A percentile compares a stretch with the other conserved stretches of the same genome.
These are phyloP conservation scores for Amauroascus niger DNA, from an alignment of 2,329 filamentous ascomycete genomes.

Conservation along the genomic window DNA sequence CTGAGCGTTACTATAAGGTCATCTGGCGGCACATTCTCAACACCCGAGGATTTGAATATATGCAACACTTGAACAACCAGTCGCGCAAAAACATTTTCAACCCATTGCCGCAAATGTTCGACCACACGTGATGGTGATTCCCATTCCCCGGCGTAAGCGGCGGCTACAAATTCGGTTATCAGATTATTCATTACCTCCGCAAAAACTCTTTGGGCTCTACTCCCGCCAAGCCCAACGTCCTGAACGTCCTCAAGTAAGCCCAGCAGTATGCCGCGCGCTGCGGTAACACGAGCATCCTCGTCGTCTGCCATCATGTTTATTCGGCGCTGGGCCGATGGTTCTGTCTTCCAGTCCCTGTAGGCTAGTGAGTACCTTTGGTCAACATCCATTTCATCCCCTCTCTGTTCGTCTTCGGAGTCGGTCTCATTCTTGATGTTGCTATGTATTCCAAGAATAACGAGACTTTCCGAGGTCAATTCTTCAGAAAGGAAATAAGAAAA, in stretches of 20 bases:
- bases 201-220: conserved; percentile 47
- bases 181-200: conserved; percentile 50
- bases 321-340: conserved; percentile 23
- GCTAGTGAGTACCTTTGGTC: conserved; percentile 30
- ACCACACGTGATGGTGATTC: conserved; percentile 40
- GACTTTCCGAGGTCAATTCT: conserved; percentile 38
- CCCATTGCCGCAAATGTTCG: conserved; percentile 46
- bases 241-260: conserved; percentile 40
- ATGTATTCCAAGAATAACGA: conserved; percentile 35
- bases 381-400: conserved; percentile 31
- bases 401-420: neutral
- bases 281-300: conserved; percentile 23
- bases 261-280: conserved; percentile 29
- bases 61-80: conserved; percentile 43
- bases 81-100: conserved; percentile 46
- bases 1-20: conserved; percentile 29
- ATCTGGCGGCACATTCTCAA: conserved; percentile 14
- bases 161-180: conserved; percentile 47
- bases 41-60: conserved; percentile 27
- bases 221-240: conserved; percentile 47
- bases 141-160: conserved; percentile 51
- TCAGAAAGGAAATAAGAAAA: conserved; percentile 39
- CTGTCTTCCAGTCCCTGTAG: conserved; percentile 31
- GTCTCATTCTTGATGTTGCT: conserved; percentile 12
- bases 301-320: conserved; percentile 28